phyloP scores from a whole-genome alignment of 768 basidiomycete genomes.

The Tylopilus subfusipes region DNA sequence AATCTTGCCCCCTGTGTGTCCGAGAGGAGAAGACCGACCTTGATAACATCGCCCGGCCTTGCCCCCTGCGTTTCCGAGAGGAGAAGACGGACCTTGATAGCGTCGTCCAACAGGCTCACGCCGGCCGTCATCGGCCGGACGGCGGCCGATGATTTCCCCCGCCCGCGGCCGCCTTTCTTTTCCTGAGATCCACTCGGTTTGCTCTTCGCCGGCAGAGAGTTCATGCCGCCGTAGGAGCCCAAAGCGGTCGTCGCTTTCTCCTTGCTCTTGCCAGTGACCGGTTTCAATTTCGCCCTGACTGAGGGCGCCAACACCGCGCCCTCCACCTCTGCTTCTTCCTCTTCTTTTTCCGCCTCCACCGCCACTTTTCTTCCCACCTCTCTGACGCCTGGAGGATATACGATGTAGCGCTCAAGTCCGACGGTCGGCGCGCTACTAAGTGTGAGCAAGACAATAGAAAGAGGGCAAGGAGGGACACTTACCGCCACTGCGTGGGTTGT shows the following conservation, averaged over 20 bases:
- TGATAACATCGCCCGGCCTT: constrained; percentile 55
- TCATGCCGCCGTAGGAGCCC: constrained; percentile 5
- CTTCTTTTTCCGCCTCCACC: constrained; percentile 15
- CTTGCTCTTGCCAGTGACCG: constrained; percentile 7
- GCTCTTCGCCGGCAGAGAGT: not conserved
- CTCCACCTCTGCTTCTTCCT: constrained; percentile 22
- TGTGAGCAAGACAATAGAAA: not conserved
- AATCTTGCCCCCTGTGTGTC: too few species aligned
- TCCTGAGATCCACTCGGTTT: constrained; percentile 2
- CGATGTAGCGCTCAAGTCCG: constrained; percentile 62
- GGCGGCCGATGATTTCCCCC: not conserved
- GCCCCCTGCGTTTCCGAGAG: not conserved
- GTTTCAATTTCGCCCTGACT: constrained; percentile 9
- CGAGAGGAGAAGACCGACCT: constrained; percentile 38
- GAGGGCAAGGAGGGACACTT: not conserved
- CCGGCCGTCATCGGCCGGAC: constrained; percentile 69
- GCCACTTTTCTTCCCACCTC: constrained; percentile 14
- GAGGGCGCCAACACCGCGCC: constrained; percentile 12
- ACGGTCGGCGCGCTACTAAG: constrained; percentile 54
- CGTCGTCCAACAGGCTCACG: constrained; percentile 53
- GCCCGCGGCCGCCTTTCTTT: constrained; percentile 10
- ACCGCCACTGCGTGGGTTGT: constrained; percentile 77
- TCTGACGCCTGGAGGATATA: constrained; percentile 58
- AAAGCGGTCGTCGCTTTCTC: constrained; percentile 1
- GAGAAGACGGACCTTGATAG: constrained; percentile 47